Percentiles rank a stretch among this genome's conserved stretches.
These are phyloP conservation scores for Forsythia suspensa DNA, from an alignment of 257 asterid genomes.

Conservation along the genomic window DNA sequence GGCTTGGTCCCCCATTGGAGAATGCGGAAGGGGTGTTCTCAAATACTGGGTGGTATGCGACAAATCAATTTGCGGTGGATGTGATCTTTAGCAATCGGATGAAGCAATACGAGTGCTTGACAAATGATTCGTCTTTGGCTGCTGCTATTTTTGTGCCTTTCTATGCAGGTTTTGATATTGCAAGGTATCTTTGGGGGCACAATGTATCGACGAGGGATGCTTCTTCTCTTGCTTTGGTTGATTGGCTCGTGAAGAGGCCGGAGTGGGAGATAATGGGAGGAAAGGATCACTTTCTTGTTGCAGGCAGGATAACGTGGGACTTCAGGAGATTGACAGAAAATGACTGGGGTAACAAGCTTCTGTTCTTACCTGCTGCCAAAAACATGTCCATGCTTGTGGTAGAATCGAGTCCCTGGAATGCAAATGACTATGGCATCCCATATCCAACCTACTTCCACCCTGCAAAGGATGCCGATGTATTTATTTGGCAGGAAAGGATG, in stretches of 20 bases:
- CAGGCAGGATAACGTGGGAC: slow-evolving; percentile 17
- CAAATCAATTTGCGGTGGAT: slow-evolving; percentile 54
- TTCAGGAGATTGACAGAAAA: slow-evolving; percentile 16
- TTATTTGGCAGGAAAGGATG: slow-evolving; percentile 14
- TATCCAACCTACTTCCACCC: slow-evolving; percentile 27
- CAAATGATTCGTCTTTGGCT: slow-evolving; percentile 47
- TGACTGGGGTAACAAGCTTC: slow-evolving; percentile 23
- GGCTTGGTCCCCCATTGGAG: slow-evolving; percentile 53
- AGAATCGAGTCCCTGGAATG: slow-evolving; percentile 15
- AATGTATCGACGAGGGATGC: slow-evolving; percentile 17
- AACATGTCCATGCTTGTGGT: slow-evolving; percentile 23
- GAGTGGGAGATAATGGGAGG: slow-evolving; percentile 18
- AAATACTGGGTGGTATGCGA: slow-evolving; percentile 46
- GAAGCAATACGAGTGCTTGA: slow-evolving; percentile 49
- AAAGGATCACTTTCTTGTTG: slow-evolving; percentile 17
- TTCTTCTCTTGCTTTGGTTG: neutral
- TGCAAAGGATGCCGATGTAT: neutral
- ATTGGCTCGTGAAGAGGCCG: slow-evolving; percentile 13
- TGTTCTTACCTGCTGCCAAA: slow-evolving; percentile 8
- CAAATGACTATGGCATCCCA: slow-evolving; percentile 20
- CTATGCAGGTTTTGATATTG: slow-evolving; percentile 27
- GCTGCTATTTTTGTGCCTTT: slow-evolving; percentile 59
- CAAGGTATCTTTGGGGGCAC: slow-evolving; percentile 1
- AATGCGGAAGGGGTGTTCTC: slow-evolving; percentile 43
- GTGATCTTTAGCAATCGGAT: slow-evolving; percentile 45